Conservation (phyloP, 164 flowering plant species). For the Kingdonia uniflora region DNA sequence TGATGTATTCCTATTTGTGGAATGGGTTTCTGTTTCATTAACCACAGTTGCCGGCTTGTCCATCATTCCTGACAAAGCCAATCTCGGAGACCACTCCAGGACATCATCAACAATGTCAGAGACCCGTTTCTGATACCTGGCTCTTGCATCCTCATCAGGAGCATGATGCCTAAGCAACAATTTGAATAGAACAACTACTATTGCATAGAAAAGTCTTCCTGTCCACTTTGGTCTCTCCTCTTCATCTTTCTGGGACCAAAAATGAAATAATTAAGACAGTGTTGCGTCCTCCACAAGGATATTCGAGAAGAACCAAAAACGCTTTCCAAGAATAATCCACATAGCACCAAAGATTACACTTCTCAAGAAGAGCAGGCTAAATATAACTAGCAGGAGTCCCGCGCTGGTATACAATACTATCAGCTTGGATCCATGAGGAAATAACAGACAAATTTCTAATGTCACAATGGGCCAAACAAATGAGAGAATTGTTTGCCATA, state of each 20-base stretch:
- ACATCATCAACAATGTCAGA: too few relatives aligned
- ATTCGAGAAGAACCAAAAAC: conserved; percentile 96
- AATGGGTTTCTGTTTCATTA: too few relatives aligned
- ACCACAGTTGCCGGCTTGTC: conserved; percentile 47
- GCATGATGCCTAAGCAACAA: conserved; percentile 83
- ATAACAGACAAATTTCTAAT: conserved; percentile 88
- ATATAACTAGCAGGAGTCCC: too few relatives aligned
- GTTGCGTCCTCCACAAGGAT: conserved; percentile 98
- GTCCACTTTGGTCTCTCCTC: conserved; percentile 93
- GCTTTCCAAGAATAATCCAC: too few relatives aligned
- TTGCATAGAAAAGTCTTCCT: conserved; percentile 70
- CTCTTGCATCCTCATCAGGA: conserved; percentile 98
- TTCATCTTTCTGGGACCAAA: conserved; percentile 96
- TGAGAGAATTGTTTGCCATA: too few relatives aligned
- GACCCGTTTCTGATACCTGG: conserved; percentile 98
- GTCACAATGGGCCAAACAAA: conserved; percentile 93
- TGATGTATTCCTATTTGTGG: too few relatives aligned
- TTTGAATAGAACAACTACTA: conserved; percentile 57
- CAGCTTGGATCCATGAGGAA: conserved; percentile 83
- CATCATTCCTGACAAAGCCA: conserved; percentile 93
- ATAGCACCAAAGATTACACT: too few relatives aligned
- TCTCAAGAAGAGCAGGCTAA: too few relatives aligned
- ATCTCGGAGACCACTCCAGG: too few relatives aligned
- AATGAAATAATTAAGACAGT: conserved; percentile 71
- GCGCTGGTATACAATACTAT: conserved; percentile 77